phyloP scores from a whole-genome alignment of 768 basidiomycete genomes.

The Kwoniella europaea region DNA sequence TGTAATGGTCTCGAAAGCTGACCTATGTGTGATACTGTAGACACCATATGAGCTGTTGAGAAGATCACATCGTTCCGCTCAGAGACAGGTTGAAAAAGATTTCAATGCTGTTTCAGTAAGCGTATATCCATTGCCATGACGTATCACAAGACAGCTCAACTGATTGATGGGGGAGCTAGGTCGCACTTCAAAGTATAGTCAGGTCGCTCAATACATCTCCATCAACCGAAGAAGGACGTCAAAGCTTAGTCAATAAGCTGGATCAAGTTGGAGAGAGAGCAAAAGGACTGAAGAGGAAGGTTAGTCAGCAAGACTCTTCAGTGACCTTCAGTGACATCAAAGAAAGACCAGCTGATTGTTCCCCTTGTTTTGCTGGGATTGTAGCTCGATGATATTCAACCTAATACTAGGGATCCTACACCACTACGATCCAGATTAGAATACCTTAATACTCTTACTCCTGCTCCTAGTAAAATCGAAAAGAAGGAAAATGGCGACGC shows the following conservation, averaged over 20 bases:
- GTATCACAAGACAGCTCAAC: too few relatives aligned
- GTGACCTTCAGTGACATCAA: too few relatives aligned
- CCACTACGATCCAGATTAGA: slow-evolving; percentile 33
- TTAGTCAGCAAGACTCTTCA: slow-evolving; percentile 52
- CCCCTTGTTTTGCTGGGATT: too few relatives aligned
- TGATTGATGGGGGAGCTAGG: slow-evolving; percentile 4
- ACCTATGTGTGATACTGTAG: slow-evolving; percentile 21
- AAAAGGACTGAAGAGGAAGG: slow-evolving; percentile 84
- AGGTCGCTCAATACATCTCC: slow-evolving; percentile 27
- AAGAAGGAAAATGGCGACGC: neutral
- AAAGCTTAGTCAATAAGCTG: slow-evolving; percentile 30
- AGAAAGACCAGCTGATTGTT: too few relatives aligned
- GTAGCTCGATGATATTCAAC: slow-evolving; percentile 53
- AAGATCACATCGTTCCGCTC: slow-evolving; percentile 54
- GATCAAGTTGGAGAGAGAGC: slow-evolving; percentile 43
- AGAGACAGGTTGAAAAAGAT: slow-evolving; percentile 57
- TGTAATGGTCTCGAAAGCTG: neutral
- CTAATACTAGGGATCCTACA: slow-evolving; percentile 27
- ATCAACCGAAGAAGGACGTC: slow-evolving; percentile 25
- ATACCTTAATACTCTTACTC: slow-evolving; percentile 31
- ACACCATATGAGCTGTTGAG: slow-evolving; percentile 55
- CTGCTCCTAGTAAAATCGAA: neutral
- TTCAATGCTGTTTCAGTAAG: slow-evolving; percentile 54
- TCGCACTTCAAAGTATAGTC: slow-evolving; percentile 25
- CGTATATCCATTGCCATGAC: neutral